Base-by-base conservation (phyloP, 1,284 basidiomycete species). In the Tilletia indica region DNA sequence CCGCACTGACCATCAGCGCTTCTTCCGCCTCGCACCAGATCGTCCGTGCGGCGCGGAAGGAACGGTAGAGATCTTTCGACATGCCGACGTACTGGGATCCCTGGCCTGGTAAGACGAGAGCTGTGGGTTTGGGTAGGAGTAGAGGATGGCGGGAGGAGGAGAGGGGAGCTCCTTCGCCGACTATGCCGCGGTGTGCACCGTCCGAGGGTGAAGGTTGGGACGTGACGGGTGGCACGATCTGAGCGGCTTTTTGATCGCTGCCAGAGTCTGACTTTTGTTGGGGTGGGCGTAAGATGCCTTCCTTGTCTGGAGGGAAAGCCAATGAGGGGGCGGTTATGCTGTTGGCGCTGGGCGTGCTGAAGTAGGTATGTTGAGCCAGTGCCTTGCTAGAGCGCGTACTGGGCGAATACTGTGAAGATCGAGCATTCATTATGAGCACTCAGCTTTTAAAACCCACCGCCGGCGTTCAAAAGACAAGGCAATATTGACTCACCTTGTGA, bases 11-110 rank as follows among this genome's bases (percentile, higher is more conserved):
- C 49, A 78, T 76, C 21, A 84, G 75, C n/a, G 76, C 73, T 49
- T 80, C 77, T 67, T 84, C 82, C 1, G 82, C 81, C 63, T 78
- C 74, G 38, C 79, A 75, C 82, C 82, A 84, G 19, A 82, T 74
- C 14, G 73, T 73, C 1, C 82, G 72, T 3, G 82, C 81, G 4
- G 78, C 71, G n/a, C 76, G 72, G 68, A 78, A 84, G 11, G 73
- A 42, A 21, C 78, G 73, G 75, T 80, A 84, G 47, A 83, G 74
- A 47, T 84, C 82, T 25, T 76, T 75, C 12, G 80, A 77, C 82
- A 84, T 82, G 72, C 78, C 78, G 19, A 83, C 81, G 71, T 83
- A 83, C 71, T 82, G 81, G 0, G 80, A 82, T 5, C 82, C 82
- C 63, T 76, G 71, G 14, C 45, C 61, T 25, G 68, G 49, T 25